Percentiles rank a stretch among this genome's conserved stretches.
Conservation (phyloP, 2,329 filamentous ascomycete species). For the Colletotrichum incanum region DNA sequence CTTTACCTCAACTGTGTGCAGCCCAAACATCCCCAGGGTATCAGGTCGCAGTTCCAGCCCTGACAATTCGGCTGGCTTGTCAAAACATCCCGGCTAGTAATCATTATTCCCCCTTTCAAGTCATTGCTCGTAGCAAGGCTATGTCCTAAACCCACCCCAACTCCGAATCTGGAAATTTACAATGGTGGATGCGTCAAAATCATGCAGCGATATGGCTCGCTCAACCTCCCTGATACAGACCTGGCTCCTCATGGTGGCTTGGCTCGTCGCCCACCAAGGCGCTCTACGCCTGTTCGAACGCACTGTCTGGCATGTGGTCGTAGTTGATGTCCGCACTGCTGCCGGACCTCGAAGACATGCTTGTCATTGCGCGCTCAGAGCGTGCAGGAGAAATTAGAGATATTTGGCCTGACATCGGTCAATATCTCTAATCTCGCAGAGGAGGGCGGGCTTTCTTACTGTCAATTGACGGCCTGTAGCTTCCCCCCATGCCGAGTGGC, state of each 20-base stretch:
- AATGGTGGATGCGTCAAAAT: slow-evolving; percentile 6
- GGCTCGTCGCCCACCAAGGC: slow-evolving; percentile 2
- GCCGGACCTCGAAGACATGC: slow-evolving; percentile 44
- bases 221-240: background rate
- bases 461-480: slow-evolving; percentile 37
- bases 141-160: slow-evolving; percentile 12
- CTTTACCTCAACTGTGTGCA: background rate
- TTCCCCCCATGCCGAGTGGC: slow-evolving; percentile 24
- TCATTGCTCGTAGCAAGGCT: slow-evolving; percentile 22
- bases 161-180: slow-evolving; percentile 12
- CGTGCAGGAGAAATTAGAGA: slow-evolving; percentile 40
- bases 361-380: slow-evolving; percentile 28
- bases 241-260: background rate
- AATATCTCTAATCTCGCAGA: background rate
- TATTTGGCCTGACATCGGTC: slow-evolving; percentile 25
- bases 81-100: background rate
- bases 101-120: slow-evolving; percentile 26
- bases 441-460: slow-evolving; percentile 30
- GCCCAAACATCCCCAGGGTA: slow-evolving; percentile 25
- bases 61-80: slow-evolving; percentile 11
- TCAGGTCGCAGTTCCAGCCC: slow-evolving; percentile 25
- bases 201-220: background rate
- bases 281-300: slow-evolving; percentile 47
- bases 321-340: slow-evolving; percentile 50
- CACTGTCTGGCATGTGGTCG: slow-evolving; percentile 56